A percentile compares a stretch with the other conserved stretches of the same genome.
Evolutionary conservation across 805 yeast species (phyloP).

Genomic region (Pichia californica): DNA sequence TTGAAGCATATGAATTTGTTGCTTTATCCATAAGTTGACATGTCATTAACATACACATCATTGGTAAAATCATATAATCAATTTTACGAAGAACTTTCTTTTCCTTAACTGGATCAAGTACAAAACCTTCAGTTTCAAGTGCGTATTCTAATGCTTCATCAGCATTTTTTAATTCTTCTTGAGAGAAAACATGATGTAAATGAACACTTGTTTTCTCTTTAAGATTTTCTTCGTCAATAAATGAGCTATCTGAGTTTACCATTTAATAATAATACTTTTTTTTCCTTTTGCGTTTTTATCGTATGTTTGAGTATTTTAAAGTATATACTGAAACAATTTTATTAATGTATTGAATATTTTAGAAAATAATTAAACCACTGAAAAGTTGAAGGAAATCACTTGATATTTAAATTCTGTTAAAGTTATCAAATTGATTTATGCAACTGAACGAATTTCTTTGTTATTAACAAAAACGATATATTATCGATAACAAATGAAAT

Average conservation of each 20-base stretch:
- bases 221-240: not conserved
- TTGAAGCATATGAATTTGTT: conserved; percentile 38
- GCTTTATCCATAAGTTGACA: conserved; percentile 35
- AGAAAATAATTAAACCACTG: too few species aligned
- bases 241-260: too few species aligned
- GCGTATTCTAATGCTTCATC: conserved; percentile 5
- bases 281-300: too few species aligned
- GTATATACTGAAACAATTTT: too few species aligned
- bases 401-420: too few species aligned
- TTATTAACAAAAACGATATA: too few species aligned
- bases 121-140: conserved; percentile 3
- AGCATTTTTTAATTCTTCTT: conserved; percentile 4
- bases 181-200: not conserved
- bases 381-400: too few species aligned
- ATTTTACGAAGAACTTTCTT: conserved; percentile 24
- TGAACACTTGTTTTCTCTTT: not conserved
- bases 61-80: conserved; percentile 30
- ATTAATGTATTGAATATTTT: too few species aligned
- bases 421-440: too few species aligned
- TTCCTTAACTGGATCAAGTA: conserved; percentile 7
- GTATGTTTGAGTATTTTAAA: too few species aligned
- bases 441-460: too few species aligned
- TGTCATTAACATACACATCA: conserved; percentile 25
- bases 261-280: not conserved
- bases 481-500: too few species aligned